These are phyloP conservation scores for Metarhizium sp. DNA, from an alignment of 2,329 filamentous ascomycete genomes.

Conservation along the genomic window DNA sequence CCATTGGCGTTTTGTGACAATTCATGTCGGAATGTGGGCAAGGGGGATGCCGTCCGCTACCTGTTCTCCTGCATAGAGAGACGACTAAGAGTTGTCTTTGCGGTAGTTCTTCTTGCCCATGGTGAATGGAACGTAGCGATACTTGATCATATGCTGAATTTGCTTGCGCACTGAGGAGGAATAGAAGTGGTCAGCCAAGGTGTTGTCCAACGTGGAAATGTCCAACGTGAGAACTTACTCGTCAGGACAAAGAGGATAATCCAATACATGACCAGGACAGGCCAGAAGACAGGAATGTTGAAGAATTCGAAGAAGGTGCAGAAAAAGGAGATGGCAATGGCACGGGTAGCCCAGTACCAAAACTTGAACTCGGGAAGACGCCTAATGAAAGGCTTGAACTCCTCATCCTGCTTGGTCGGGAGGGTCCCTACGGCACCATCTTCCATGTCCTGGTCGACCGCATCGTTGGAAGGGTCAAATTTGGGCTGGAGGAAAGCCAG, in stretches of 20 bases:
- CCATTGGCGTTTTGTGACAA: background rate
- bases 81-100: constrained; percentile 44
- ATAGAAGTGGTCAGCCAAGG: constrained; percentile 1
- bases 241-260: constrained; percentile 92
- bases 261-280: constrained; percentile 97
- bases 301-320: constrained; percentile 94
- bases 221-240: constrained; percentile 50
- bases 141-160: constrained; percentile 99
- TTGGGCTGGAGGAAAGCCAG: constrained; percentile 97
- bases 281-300: constrained; percentile 98
- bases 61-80: background rate
- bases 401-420: constrained; percentile 91
- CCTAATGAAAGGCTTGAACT: constrained; percentile 95
- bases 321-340: constrained; percentile 69
- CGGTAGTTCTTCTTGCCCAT: constrained; percentile 79
- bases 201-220: background rate
- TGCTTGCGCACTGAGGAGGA: constrained; percentile 78
- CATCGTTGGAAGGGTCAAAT: constrained; percentile 93
- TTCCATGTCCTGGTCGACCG: constrained; percentile 89
- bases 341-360: constrained; percentile 92
- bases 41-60: background rate
- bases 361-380: constrained; percentile 99
- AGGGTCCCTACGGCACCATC: constrained; percentile 75
- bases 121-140: constrained; percentile 92
- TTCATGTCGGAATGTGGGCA: background rate